Conservation (phyloP, 305 asterid genomes). For the Euphrasia arctica region DNA sequence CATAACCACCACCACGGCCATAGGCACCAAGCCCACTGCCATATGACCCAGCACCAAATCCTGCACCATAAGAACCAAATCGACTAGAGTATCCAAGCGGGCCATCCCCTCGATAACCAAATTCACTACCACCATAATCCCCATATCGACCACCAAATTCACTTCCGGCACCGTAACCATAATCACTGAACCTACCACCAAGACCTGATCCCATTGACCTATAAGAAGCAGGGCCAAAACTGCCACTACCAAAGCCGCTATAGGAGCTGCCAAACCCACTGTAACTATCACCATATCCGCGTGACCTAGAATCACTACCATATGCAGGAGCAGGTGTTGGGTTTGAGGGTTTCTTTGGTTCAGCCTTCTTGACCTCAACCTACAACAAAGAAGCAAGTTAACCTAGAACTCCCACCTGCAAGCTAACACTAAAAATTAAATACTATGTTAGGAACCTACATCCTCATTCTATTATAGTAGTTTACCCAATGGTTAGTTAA, state of each 20-base stretch:
- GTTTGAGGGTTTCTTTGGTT: slow-evolving; percentile 99
- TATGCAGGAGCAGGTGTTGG: slow-evolving; percentile 76
- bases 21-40: slow-evolving; percentile 70
- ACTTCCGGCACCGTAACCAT: slow-evolving; percentile 57
- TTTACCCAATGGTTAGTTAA: slow-evolving; percentile 21
- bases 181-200: slow-evolving; percentile 81
- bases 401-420: slow-evolving; percentile 71
- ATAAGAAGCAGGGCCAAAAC: slow-evolving; percentile 87
- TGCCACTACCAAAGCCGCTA: slow-evolving; percentile 68
- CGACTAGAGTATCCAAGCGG: slow-evolving; percentile 75
- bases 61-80: slow-evolving; percentile 75
- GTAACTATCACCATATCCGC: slow-evolving; percentile 72
- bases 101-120: slow-evolving; percentile 73
- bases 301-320: slow-evolving; percentile 94
- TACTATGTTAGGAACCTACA: slow-evolving; percentile 27
- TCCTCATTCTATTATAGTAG: slow-evolving; percentile 27
- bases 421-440: slow-evolving; percentile 38
- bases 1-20: slow-evolving; percentile 86
- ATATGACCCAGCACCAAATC: slow-evolving; percentile 56
- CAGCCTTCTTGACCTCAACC: slow-evolving; percentile 99
- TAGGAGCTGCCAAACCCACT: slow-evolving; percentile 70
- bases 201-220: slow-evolving; percentile 81
- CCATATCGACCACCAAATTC: slow-evolving; percentile 82
- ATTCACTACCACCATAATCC: slow-evolving; percentile 69
- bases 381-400: slow-evolving; percentile 96